These are phyloP conservation scores for Rubia tinctorum DNA, from an alignment of 305 asterid genomes.

Conservation along the genomic window DNA sequence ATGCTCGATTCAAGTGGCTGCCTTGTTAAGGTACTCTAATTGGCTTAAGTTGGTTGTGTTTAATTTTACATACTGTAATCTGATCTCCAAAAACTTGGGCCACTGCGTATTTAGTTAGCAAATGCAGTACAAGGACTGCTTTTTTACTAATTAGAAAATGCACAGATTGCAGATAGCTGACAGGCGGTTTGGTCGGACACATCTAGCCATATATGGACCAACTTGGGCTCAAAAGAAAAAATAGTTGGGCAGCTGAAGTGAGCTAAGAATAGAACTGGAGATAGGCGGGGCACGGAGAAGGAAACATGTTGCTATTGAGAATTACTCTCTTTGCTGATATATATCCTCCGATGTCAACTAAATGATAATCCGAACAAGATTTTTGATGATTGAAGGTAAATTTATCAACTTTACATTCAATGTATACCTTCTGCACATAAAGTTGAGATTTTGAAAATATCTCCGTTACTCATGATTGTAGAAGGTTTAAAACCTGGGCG, in stretches of 20 bases:
- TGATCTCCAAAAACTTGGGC: neutral
- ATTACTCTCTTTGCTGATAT: neutral
- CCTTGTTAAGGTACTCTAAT: slow-evolving; percentile 59
- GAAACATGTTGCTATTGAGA: neutral
- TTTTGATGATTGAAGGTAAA: neutral
- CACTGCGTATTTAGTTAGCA: neutral
- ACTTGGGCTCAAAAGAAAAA: slow-evolving; percentile 71
- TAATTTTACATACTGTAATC: neutral
- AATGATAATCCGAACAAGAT: neutral
- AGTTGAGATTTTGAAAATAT: neutral
- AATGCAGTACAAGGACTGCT: neutral
- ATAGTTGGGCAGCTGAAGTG: slow-evolving; percentile 8
- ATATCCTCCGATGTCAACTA: neutral
- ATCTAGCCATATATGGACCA: slow-evolving; percentile 85
- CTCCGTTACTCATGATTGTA: neutral
- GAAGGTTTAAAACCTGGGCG: neutral
- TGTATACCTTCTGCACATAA: too few species aligned
- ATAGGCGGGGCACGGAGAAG: neutral
- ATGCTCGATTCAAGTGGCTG: slow-evolving; percentile 75
- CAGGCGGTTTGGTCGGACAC: slow-evolving; percentile 64
- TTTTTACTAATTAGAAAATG: neutral
- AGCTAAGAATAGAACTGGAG: slow-evolving; percentile 50
- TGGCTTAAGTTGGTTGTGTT: neutral
- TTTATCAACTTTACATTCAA: neutral
- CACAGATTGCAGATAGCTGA: slow-evolving; percentile 19